Evolutionary conservation across 768 basidiomycete species (phyloP), one percentile per base, ranked within the genome.

Genomic region (Lentinula edodes): DNA sequence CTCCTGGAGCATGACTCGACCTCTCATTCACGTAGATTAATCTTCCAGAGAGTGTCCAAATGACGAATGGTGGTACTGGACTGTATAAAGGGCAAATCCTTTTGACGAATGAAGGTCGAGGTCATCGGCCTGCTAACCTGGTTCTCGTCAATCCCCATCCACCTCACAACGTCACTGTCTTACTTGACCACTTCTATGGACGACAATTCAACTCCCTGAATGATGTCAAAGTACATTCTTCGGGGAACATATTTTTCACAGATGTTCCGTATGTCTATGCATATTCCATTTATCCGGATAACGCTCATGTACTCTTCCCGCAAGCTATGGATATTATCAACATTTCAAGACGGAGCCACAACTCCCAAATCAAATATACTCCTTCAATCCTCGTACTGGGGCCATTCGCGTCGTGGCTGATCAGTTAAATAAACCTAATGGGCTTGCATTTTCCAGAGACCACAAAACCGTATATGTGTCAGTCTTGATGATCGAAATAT

Each of bases 41-140:
- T 7, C 61, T 68, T 51, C 61, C 63, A 53, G 59, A 60, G 18
- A 64, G 62, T 32, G 57, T 68, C 1, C 78, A 81, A 62, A 80
- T 80, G 72, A 78, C 79, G 32, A 80, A 82, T 56, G 78, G 78
- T 6, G 80, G 77, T 1, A 83, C 76, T 28, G 55, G 55, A 28
- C 79, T 76, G 0, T 81, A 76, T 72, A 73, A 73, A 32, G 78
- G 77, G 38, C 69, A 79, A 57, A 71, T 85, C 16, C 66, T 84
- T 1, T 75, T 85, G 51, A 68, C 78, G 10, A 80, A 78, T 5
- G 82, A 81, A 15, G 84, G 84, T 20, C 73, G 78, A 28, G 83
- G 80, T 0, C 64, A 78, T 9, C 63, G 63, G 3, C 80, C 78
- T 9, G 70, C 78, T 0, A 70, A 68, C 15, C 23, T 80, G 15